Evolutionary conservation across 2,329 filamentous ascomycete genomes (phyloP).

Genomic region (Fusarium subglutinans): DNA sequence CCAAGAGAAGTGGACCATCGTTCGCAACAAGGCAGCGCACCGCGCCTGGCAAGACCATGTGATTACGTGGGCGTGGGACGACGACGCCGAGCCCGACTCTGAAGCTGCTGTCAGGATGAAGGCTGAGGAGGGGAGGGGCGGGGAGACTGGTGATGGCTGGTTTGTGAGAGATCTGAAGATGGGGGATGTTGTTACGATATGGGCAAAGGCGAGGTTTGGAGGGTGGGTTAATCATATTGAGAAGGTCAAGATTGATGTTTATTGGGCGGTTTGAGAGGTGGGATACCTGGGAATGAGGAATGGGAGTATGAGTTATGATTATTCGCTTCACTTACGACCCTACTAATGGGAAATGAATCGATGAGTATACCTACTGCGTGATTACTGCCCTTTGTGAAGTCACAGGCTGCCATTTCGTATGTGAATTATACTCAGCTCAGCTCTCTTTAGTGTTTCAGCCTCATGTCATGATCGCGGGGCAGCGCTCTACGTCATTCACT

Average conservation of each 20-base stretch:
- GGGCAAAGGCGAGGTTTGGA: slow-evolving; percentile 66
- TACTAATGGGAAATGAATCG: not conserved
- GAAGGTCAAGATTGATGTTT: slow-evolving; percentile 63
- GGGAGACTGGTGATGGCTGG: slow-evolving; percentile 59
- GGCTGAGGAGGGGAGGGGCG: slow-evolving; percentile 58
- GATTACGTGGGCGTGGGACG: slow-evolving; percentile 64
- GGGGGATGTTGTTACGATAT: slow-evolving; percentile 70
- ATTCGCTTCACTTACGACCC: not conserved
- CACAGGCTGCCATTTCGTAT: not conserved
- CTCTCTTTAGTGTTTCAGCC: not conserved
- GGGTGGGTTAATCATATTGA: slow-evolving; percentile 64
- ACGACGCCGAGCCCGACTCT: slow-evolving; percentile 57
- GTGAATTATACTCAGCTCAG: not conserved
- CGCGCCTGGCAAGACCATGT: slow-evolving; percentile 51
- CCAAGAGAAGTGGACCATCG: slow-evolving; percentile 54
- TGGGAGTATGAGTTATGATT: not conserved
- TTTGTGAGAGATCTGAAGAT: slow-evolving; percentile 65
- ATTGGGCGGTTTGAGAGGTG: slow-evolving; percentile 61
- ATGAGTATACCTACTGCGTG: not conserved
- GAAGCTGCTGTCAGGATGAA: slow-evolving; percentile 51
- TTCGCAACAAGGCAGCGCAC: slow-evolving; percentile 55
- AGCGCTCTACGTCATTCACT: slow-evolving; percentile 16
- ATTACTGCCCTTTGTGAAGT: not conserved
- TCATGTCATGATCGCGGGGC: not conserved
- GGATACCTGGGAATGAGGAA: not conserved